Evolutionary conservation across 1,139 yeast species (phyloP), one percentile per base, ranked within the genome.

Genomic region (Saccharomyces hybrid): DNA sequence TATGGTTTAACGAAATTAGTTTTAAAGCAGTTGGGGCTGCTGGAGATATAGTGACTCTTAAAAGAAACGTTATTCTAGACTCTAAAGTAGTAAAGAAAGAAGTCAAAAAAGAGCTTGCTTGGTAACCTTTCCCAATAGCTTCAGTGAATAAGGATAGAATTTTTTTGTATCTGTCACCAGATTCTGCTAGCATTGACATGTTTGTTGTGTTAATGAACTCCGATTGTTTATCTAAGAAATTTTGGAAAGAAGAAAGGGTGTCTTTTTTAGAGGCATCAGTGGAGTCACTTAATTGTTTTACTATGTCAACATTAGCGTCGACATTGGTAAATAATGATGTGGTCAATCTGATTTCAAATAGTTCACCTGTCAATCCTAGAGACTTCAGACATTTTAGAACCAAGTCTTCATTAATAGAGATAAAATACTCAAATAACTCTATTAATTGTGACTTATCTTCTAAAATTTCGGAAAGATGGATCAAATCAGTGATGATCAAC

Each of bases 341-440:
- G 73, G 87, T 86, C 52, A 88, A 73, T 56, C 78, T 75, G 76
- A 88, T 79, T 71, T 88, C 96, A 60, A 88, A 77, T 11, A 80
- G 76, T 44, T 79, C 79, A 20, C 84, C 61, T 34, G 75, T 72
- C 49, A 81, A 61, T 27, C 73, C 70, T 27, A 73, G 59, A 1
- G 72, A 67, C 3, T 70, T 67, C 58, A 86, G 72, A 9, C 74
- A 70, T 13, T 71, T 63, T 13, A 73, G 50, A 55, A 86, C 79
- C 34, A 75, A 61, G 1, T 69, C 72, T 51, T 75, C 72, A 57
- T 81, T 71, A 14, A 61, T 58, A 42, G 68, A 69, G 52, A 77
- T 71, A 50, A 81, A 73, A 51, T 68, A 68, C 64, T 82, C 84
- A 53, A 82, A 74, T 16, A 79, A 61, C 30, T 70, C 69, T 31